These are phyloP conservation scores for Aspergillus haitiensis DNA, from an alignment of 495 filamentous ascomycete species.

Conservation along the genomic window DNA sequence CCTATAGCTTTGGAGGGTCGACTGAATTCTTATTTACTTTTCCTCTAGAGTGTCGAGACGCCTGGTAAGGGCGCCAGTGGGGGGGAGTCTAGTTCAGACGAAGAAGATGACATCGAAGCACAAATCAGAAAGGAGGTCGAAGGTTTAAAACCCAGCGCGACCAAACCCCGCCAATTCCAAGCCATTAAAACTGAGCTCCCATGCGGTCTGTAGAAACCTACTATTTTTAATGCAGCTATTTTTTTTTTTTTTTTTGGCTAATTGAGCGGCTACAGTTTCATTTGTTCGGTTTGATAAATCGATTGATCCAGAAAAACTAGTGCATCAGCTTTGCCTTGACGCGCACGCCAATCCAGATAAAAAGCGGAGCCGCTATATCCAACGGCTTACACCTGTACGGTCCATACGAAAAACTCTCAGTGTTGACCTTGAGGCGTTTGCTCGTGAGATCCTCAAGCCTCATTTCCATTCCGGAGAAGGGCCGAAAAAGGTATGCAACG, in stretches of 20 bases:
- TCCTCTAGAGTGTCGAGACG: constrained; percentile 27
- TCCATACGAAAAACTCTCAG: constrained; percentile 75
- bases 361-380: constrained; percentile 71
- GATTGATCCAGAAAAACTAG: constrained; percentile 78
- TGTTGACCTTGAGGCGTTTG: constrained; percentile 71
- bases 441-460: constrained; percentile 64
- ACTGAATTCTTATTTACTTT: not conserved
- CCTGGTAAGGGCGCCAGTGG: constrained; percentile 33
- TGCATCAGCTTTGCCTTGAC: constrained; percentile 71
- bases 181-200: constrained; percentile 69
- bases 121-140: constrained; percentile 78
- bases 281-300: constrained; percentile 55
- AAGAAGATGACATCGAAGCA: constrained; percentile 73
- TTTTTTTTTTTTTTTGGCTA: constrained; percentile 17
- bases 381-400: constrained; percentile 80
- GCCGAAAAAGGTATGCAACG: constrained; percentile 48
- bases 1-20: not conserved
- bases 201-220: constrained; percentile 58
- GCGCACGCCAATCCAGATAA: constrained; percentile 49
- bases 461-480: constrained; percentile 65
- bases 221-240: constrained; percentile 59
- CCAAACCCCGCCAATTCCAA: constrained; percentile 55
- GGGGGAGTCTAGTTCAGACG: constrained; percentile 41
- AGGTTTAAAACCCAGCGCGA: constrained; percentile 55
- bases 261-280: constrained; percentile 36